Conservation (phyloP, 257 asterid genomes). For the Plantago major region DNA sequence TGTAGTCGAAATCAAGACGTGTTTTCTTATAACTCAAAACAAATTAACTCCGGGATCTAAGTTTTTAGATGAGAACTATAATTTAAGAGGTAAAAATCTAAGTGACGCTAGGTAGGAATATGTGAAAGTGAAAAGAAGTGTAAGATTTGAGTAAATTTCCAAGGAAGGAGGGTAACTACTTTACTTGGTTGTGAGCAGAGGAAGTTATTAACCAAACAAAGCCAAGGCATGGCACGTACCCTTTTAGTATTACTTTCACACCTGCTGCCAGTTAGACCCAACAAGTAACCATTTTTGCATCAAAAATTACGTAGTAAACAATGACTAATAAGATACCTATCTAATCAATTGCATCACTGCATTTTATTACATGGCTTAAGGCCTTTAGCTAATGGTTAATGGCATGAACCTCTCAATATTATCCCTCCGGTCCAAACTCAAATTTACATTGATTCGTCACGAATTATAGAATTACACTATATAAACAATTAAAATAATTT, state of each 20-base stretch:
- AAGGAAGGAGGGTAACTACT: neutral
- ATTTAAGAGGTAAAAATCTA: conserved; percentile 11
- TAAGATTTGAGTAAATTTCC: neutral
- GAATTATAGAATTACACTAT: no score
- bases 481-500: no score
- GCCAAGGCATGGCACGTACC: neutral
- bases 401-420: no score
- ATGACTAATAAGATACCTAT: no score
- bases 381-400: no score
- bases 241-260: neutral
- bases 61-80: neutral
- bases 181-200: neutral
- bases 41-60: no score
- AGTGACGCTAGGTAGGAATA: neutral
- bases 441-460: no score
- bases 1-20: no score
- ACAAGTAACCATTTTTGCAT: conserved; percentile 1
- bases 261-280: neutral
- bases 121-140: neutral
- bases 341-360: no score
- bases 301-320: neutral
- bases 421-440: no score
- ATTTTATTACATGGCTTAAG: no score
- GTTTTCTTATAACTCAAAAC: no score
- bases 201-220: neutral